Conservation (phyloP, 2,329 filamentous ascomycete genomes). For the Diaporthe helianthi region DNA sequence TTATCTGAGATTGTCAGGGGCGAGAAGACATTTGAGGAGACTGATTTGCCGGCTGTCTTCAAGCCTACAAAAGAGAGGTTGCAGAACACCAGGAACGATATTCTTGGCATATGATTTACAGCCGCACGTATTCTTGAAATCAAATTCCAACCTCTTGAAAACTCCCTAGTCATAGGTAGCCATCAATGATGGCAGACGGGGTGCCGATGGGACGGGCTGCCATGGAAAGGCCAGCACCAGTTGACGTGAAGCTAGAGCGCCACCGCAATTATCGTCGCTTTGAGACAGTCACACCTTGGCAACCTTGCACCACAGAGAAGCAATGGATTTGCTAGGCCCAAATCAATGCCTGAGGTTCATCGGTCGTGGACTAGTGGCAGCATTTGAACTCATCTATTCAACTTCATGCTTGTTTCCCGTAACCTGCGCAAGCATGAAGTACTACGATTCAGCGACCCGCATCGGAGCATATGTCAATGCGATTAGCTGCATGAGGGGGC, state of each 20-base stretch:
- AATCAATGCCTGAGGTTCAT: neutral
- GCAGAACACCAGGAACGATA: constrained; percentile 4
- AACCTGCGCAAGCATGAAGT: neutral
- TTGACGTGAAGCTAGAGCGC: no score
- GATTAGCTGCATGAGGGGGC: constrained; percentile 14
- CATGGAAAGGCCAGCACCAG: neutral
- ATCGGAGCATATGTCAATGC: neutral
- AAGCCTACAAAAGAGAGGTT: constrained; percentile 20
- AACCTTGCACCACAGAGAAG: neutral
- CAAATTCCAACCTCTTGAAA: no score
- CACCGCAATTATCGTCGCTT: neutral
- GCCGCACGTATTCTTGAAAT: neutral
- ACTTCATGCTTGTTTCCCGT: neutral
- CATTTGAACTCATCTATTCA: constrained; percentile 7
- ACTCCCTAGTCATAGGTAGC: no score
- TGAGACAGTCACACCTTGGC: no score
- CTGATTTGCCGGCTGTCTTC: constrained; percentile 17
- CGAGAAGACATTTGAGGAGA: constrained; percentile 25
- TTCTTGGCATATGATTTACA: neutral
- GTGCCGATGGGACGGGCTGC: neutral
- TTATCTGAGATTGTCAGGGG: constrained; percentile 13
- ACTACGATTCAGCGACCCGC: constrained; percentile 1
- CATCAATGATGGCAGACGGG: no score
- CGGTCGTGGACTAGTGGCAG: neutral
- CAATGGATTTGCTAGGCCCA: neutral